Percentiles rank a stretch among this genome's conserved stretches.
These are phyloP conservation scores for Microsporum canis DNA, from an alignment of 2,329 filamentous ascomycete species.

Conservation along the genomic window DNA sequence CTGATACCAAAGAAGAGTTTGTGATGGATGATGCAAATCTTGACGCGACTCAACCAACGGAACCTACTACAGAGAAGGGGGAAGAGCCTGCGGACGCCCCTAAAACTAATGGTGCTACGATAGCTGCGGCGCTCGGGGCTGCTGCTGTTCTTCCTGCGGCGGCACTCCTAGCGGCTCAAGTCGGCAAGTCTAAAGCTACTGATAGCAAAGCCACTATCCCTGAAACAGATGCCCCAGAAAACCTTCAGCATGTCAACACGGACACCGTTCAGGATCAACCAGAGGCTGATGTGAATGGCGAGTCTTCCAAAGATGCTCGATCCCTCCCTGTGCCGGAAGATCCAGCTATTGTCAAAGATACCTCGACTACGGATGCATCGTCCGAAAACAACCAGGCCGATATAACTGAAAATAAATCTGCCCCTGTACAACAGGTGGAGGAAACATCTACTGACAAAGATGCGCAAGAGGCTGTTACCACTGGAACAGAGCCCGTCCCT, in stretches of 20 bases:
- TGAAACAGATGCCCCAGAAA: neutral
- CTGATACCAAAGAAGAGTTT: neutral
- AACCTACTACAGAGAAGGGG: neutral
- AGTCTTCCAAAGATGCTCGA: neutral
- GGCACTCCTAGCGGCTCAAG: neutral
- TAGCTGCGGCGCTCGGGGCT: neutral
- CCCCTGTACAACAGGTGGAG: neutral
- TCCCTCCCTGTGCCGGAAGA: neutral
- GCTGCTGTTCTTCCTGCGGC: neutral
- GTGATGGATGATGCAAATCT: neutral
- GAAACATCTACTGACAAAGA: neutral
- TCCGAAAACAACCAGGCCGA: neutral
- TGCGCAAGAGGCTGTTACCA: neutral
- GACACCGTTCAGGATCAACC: neutral
- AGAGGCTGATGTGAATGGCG: neutral
- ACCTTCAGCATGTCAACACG: neutral
- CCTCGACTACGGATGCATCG: neutral
- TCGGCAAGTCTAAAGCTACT: neutral
- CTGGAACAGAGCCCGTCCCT: neutral
- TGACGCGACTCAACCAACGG: neutral
- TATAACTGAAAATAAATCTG: neutral
- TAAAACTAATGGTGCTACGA: conserved; percentile 1
- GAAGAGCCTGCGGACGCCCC: neutral
- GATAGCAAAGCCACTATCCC: neutral
- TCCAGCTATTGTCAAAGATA: too few species aligned